Conservation (phyloP, 192 early-diverging fungal species). For the Backusella circina region DNA sequence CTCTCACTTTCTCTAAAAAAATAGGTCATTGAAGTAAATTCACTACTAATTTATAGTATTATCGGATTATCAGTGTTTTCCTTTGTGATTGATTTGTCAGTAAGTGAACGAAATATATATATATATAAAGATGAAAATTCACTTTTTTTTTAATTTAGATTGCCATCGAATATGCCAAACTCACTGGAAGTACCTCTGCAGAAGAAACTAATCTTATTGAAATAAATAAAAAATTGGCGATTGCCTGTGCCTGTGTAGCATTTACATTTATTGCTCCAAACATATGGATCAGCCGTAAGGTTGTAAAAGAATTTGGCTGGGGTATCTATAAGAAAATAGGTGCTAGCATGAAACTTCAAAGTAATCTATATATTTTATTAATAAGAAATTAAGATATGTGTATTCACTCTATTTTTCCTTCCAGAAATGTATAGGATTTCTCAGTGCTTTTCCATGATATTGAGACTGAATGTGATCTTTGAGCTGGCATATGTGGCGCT, state of each 20-base stretch:
- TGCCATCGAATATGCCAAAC: not conserved
- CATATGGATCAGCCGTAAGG: not conserved
- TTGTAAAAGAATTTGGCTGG: not conserved
- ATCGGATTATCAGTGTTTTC: not conserved
- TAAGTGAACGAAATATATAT: not conserved
- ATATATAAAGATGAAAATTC: not conserved
- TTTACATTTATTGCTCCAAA: not conserved
- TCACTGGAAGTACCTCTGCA: not conserved
- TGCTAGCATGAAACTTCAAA: not conserved
- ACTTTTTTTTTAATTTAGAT: not conserved
- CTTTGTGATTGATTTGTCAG: not conserved
- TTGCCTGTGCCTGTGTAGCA: not conserved
- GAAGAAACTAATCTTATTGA: not conserved
- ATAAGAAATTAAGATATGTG: too few relatives aligned
- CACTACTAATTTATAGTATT: not conserved
- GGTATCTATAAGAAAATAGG: not conserved
- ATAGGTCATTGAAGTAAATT: not conserved
- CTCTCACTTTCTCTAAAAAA: not conserved
- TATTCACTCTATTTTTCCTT: not conserved
- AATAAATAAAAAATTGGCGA: not conserved
- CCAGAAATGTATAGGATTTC: not conserved
- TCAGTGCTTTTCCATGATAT: not conserved
- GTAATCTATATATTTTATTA: not conserved
- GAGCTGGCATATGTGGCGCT: not conserved
- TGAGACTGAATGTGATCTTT: not conserved